phyloP scores from a whole-genome alignment of 495 filamentous ascomycete species.

The Astrocystis sublimbata region DNA sequence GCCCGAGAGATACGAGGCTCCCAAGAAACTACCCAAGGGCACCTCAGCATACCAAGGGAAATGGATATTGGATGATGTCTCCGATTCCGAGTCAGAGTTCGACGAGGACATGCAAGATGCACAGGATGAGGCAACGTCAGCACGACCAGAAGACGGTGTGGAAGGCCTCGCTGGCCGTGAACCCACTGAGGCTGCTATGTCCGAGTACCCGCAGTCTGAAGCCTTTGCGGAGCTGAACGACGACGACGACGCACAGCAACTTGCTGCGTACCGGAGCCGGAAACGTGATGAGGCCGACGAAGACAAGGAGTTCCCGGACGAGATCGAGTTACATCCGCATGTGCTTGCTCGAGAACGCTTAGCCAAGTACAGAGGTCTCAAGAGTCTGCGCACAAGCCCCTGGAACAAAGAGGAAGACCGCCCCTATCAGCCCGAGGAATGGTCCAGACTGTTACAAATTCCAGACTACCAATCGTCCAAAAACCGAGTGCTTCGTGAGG shows the following conservation, averaged over 20 bases:
- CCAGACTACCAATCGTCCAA: slow-evolving; percentile 80
- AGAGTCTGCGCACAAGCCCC: slow-evolving; percentile 77
- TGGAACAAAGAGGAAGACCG: slow-evolving; percentile 90
- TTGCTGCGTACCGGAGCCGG: slow-evolving; percentile 72
- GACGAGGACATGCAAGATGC: slow-evolving; percentile 69
- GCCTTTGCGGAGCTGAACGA: slow-evolving; percentile 86
- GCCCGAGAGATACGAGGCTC: slow-evolving; percentile 45
- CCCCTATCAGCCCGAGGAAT: slow-evolving; percentile 84
- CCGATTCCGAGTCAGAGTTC: slow-evolving; percentile 82
- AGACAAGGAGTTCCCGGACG: slow-evolving; percentile 93
- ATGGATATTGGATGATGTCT: slow-evolving; percentile 83
- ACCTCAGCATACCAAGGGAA: slow-evolving; percentile 93
- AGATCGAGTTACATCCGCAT: slow-evolving; percentile 90
- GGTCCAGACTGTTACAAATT: slow-evolving; percentile 79
- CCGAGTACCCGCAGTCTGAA: slow-evolving; percentile 88
- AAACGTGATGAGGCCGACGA: slow-evolving; percentile 79
- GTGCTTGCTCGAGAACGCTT: slow-evolving; percentile 83
- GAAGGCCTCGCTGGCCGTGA: slow-evolving; percentile 69
- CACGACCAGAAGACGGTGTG: slow-evolving; percentile 71
- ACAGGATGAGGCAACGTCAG: slow-evolving; percentile 51
- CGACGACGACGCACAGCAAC: slow-evolving; percentile 77
- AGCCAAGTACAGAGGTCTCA: slow-evolving; percentile 82
- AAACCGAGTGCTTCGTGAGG: slow-evolving; percentile 72
- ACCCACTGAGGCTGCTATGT: slow-evolving; percentile 74
- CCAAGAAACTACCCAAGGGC: slow-evolving; percentile 81